Percentiles rank a stretch among this genome's conserved stretches.
phyloP scores from a whole-genome alignment of 257 asterid species.

The Euphrasia confusa region DNA sequence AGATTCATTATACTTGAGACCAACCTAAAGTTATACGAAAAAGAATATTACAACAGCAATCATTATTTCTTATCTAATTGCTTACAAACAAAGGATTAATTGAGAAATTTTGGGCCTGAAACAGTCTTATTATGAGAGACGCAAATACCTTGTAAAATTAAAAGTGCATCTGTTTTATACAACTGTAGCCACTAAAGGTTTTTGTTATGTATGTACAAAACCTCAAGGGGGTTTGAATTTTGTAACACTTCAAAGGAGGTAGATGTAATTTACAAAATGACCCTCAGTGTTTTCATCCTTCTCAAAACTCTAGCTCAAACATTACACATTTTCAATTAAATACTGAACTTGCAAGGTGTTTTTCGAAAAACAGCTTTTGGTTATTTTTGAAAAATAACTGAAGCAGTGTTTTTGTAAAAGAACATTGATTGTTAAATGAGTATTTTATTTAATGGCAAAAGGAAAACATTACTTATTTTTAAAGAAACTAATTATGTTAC shows the following conservation, averaged over 20 bases:
- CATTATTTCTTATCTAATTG: slow-evolving; percentile 8
- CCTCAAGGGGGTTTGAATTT: not conserved
- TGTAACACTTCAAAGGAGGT: not conserved
- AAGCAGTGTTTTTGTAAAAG: too few relatives aligned
- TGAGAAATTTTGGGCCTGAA: not conserved
- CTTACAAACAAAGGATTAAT: not conserved
- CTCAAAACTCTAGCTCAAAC: too few relatives aligned
- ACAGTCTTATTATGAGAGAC: not conserved
- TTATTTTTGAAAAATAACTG: too few relatives aligned
- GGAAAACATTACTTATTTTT: too few relatives aligned
- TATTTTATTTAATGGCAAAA: too few relatives aligned
- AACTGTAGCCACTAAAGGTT: not conserved
- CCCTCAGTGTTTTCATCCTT: too few relatives aligned
- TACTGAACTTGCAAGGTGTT: too few relatives aligned
- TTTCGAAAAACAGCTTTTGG: too few relatives aligned
- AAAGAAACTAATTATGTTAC: too few relatives aligned
- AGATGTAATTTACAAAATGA: not conserved
- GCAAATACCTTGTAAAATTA: not conserved
- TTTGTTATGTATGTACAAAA: not conserved
- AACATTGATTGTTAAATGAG: too few relatives aligned
- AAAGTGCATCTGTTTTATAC: not conserved
- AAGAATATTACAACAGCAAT: slow-evolving; percentile 7
- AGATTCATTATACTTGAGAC: slow-evolving; percentile 81
- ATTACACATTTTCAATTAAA: too few relatives aligned
- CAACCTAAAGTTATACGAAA: slow-evolving; percentile 55